Evolutionary conservation across 208 protist genomes (phyloP).

Genomic region (Sergeia podlipaevii): DNA sequence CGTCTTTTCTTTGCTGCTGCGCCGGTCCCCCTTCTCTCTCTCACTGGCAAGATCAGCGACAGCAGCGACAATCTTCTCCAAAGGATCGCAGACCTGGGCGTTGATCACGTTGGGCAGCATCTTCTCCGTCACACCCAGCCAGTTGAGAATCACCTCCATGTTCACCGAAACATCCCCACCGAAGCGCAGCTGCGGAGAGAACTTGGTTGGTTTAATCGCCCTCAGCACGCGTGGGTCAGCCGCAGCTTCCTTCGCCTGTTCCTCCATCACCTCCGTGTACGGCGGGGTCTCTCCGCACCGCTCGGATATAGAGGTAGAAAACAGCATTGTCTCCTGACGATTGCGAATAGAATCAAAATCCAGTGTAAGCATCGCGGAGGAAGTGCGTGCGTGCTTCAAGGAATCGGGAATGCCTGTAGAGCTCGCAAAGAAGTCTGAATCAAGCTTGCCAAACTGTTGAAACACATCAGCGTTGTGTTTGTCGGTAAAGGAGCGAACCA

Average conservation of each 20-base stretch:
- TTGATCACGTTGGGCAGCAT: conserved; percentile 81
- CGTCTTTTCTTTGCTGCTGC: background rate
- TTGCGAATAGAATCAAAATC: no score
- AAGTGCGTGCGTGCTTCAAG: no score
- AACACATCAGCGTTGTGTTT: conserved; percentile 67
- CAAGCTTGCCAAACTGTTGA: conserved; percentile 54
- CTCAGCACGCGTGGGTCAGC: conserved; percentile 40
- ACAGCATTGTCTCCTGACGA: background rate
- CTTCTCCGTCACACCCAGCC: conserved; percentile 83
- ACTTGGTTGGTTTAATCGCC: conserved; percentile 51
- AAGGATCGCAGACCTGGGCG: conserved; percentile 52
- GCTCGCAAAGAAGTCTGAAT: background rate
- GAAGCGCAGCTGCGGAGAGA: conserved; percentile 87
- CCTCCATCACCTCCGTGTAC: background rate
- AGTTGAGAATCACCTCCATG: conserved; percentile 86
- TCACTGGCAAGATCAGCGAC: conserved; percentile 36
- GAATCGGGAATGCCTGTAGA: no score
- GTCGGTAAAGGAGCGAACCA: conserved; percentile 81
- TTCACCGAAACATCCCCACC: conserved; percentile 86
- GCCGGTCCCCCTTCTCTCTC: conserved; percentile 1
- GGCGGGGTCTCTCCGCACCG: background rate
- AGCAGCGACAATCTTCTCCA: conserved; percentile 40
- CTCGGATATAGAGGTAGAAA: background rate
- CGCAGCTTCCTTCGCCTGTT: background rate
- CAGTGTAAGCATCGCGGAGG: background rate